Conservation (phyloP, 768 basidiomycete species). For the Calocera viscosa region DNA sequence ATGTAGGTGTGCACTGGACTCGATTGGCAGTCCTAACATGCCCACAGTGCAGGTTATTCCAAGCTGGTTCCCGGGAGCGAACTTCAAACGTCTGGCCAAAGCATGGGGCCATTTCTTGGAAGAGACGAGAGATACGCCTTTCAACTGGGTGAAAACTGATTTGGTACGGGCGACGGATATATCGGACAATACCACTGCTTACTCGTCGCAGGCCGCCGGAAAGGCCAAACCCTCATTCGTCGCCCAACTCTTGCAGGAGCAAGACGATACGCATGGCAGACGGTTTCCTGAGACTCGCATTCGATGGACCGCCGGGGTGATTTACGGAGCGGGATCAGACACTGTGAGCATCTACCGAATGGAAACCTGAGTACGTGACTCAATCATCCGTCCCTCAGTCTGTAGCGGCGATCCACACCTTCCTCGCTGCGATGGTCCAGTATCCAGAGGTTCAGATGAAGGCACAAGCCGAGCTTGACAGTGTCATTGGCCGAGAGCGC, state of each 20-base stretch:
- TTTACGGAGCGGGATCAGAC: not conserved
- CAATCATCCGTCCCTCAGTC: not conserved
- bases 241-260: not conserved
- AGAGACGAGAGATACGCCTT: slow-evolving; percentile 33
- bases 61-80: slow-evolving; percentile 29
- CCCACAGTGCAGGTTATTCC: slow-evolving; percentile 27
- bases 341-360: not conserved
- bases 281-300: not conserved
- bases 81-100: slow-evolving; percentile 27
- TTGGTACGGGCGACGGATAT: not conserved
- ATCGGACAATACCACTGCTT: too few relatives aligned
- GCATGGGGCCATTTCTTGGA: slow-evolving; percentile 15
- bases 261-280: not conserved
- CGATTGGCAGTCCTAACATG: not conserved
- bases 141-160: slow-evolving; percentile 39
- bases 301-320: not conserved
- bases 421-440: not conserved
- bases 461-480: slow-evolving; percentile 23
- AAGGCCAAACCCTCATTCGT: not conserved
- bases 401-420: not conserved
- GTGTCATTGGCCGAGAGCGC: slow-evolving; percentile 19
- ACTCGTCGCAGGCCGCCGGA: not conserved
- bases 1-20: slow-evolving; percentile 19
- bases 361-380: not conserved
- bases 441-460: slow-evolving; percentile 21